phyloP scores from a whole-genome alignment of 2,329 filamentous ascomycete species.

The Aplosporella prunicola region DNA sequence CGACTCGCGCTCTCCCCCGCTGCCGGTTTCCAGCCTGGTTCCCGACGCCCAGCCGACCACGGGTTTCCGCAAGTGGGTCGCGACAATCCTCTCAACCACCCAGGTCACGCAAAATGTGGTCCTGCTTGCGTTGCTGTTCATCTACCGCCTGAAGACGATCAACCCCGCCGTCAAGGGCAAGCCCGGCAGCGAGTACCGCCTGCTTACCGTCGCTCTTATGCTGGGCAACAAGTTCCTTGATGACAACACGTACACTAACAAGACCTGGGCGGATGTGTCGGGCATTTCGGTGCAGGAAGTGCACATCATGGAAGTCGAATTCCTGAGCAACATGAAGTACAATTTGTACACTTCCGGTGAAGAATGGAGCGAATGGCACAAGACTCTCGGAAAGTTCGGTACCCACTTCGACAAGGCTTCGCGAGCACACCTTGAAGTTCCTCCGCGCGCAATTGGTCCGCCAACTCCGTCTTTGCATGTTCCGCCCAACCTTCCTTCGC shows the following conservation, averaged over 20 bases:
- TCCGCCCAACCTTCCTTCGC: conserved; percentile 41
- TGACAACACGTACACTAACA: conserved; percentile 98
- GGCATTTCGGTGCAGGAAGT: conserved; percentile 90
- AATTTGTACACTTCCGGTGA: conserved; percentile 76
- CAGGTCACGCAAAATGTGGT: conserved; percentile 96
- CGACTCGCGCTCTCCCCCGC: conserved; percentile 39
- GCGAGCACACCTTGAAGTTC: conserved; percentile 33
- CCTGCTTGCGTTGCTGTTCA: conserved; percentile 78
- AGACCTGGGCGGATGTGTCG: conserved; percentile 98
- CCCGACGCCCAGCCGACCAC: conserved; percentile 65
- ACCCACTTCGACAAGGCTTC: conserved; percentile 70
- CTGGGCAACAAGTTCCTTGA: conserved; percentile 97
- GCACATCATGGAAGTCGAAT: conserved; percentile 99
- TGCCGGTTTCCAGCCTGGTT: conserved; percentile 48
- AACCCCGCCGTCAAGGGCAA: conserved; percentile 86
- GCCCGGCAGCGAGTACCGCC: conserved; percentile 82
- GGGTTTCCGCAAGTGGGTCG: conserved; percentile 89
- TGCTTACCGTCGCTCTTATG: conserved; percentile 94
- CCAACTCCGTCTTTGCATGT: conserved; percentile 29
- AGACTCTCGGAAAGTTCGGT: conserved; percentile 70
- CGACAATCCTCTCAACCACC: conserved; percentile 81
- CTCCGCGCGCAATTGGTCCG: conserved; percentile 24
- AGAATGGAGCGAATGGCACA: conserved; percentile 83
- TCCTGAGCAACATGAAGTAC: conserved; percentile 96
- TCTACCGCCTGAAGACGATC: conserved; percentile 83